Evolutionary conservation across 768 basidiomycete genomes (phyloP), one percentile per base, ranked within the genome.

Genomic region (Sporobolomyces roseus): DNA sequence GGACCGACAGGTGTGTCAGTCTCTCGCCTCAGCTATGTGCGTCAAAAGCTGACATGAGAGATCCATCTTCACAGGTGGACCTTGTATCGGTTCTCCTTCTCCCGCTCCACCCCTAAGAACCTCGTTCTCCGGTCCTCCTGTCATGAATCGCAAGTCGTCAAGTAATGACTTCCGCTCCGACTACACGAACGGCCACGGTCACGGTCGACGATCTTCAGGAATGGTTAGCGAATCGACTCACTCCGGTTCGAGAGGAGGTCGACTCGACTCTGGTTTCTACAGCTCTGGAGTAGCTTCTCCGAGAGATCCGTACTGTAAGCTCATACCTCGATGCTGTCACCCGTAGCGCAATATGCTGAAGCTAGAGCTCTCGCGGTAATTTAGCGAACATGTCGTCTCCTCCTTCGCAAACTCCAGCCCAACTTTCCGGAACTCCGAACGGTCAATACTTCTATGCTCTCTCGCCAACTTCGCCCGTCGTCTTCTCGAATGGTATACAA

Each of bases 61-160:
- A 52, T 4, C 3, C 32, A 4, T 12, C 49, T 29, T 12, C 12
- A 9, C 55, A 71, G 70, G 70, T 10, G 46, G 46, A 6, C 61
- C 70, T 27, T 71, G 70, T 43, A 67, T 71, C 52, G 70, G 70
- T 7, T 29, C 70, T 3, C 58, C 70, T 5, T 29, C 50, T 21
- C n/a, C 58, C 12, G 21, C 45, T 32, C 45, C 30, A 4, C 45
- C 56, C 43, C 2, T 41, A 21, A 7, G 56, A 6, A n/a, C 3
- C 25, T n/a, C 17, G 5, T 56, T 41, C 54, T 7, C 54, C 9
- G 12, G n/a, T n/a, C 36, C 36, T 19, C 33, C n/a, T 13, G 30
- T 33, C 19, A 3, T 14, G 21, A 21, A 4, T 4, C 56, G 19
- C 25, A 10, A 12, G 3, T 30, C 56, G 25, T 45, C 56, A 9